These are phyloP conservation scores for Hypholoma sublateritium DNA, from an alignment of 768 basidiomycete species.

Conservation along the genomic window DNA sequence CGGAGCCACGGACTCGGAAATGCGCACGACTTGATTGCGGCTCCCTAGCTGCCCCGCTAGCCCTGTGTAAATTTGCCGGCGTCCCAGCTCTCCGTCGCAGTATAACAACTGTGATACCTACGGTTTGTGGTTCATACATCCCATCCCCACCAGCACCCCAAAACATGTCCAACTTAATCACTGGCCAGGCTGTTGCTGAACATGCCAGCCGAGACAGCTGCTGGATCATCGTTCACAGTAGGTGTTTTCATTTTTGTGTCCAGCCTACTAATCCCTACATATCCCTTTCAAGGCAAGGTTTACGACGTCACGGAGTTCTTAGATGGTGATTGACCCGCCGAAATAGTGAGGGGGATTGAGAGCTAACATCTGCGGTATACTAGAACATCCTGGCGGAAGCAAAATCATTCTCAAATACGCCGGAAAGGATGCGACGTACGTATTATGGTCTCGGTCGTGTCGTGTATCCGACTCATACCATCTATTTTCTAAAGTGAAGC, in stretches of 20 bases:
- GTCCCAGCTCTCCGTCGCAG: conserved; percentile 16
- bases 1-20: conserved; percentile 15
- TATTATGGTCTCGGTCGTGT: not conserved
- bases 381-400: conserved; percentile 81
- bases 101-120: conserved; percentile 17
- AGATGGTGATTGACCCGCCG: conserved; percentile 44
- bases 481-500: conserved; percentile 50
- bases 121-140: not conserved
- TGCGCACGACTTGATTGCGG: conserved; percentile 8
- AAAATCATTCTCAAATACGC: conserved; percentile 87
- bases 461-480: not conserved
- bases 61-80: conserved; percentile 9
- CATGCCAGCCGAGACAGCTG: conserved; percentile 34
- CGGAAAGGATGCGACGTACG: conserved; percentile 87
- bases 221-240: conserved; percentile 80
- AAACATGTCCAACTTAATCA: conserved; percentile 28
- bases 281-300: conserved; percentile 49
- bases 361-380: not conserved
- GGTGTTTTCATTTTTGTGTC: conserved; percentile 11
- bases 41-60: conserved; percentile 10
- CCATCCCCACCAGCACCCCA: not conserved
- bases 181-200: conserved; percentile 28
- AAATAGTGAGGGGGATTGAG: not conserved
- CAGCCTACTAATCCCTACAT: not conserved
- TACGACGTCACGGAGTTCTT: conserved; percentile 83